Percentiles rank a stretch among this genome's conserved stretches.
Evolutionary conservation across 2,329 filamentous ascomycete genomes (phyloP).

Genomic region (Fusarium aywerte): DNA sequence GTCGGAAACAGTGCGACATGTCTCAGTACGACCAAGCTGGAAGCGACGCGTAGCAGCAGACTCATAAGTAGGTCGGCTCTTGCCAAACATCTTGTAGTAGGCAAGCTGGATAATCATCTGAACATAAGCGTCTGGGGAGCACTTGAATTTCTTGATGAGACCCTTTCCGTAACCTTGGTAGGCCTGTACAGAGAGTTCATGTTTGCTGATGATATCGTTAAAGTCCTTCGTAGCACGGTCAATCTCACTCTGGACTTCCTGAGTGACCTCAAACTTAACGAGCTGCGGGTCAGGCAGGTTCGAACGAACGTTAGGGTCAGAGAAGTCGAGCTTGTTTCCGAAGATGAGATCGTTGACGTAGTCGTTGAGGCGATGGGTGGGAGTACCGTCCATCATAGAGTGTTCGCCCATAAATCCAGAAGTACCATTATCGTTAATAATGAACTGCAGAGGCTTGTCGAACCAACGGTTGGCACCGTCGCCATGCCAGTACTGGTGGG

Average conservation of each 20-base stretch:
- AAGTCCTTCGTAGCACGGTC: conserved; percentile 83
- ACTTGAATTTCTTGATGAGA: conserved; percentile 99
- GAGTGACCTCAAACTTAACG: conserved; percentile 81
- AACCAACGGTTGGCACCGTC: conserved; percentile 97
- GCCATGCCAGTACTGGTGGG: conserved; percentile 97
- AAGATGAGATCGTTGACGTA: conserved; percentile 92
- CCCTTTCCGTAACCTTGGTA: conserved; percentile 99
- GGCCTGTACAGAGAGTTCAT: conserved; percentile 92
- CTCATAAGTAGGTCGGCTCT: conserved; percentile 97
- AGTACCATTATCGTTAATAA: conserved; percentile 97
- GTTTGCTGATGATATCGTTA: conserved; percentile 80
- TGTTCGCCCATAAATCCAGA: conserved; percentile 98
- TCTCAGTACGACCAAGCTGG: conserved; percentile 96
- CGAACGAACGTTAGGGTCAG: conserved; percentile 79
- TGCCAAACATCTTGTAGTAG: conserved; percentile 99
- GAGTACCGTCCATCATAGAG: conserved; percentile 99
- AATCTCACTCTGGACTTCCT: conserved; percentile 80
- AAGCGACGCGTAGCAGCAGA: conserved; percentile 94
- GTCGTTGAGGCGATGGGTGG: conserved; percentile 96
- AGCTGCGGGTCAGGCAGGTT: conserved; percentile 83
- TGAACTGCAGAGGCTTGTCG: conserved; percentile 98
- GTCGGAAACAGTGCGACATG: conserved; percentile 90
- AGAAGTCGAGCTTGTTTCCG: conserved; percentile 92
- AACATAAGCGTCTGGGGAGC: conserved; percentile 95
- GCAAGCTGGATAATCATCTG: conserved; percentile 99